Evolutionary conservation across 371 early-diverging fungal species (phyloP).

Genomic region (Nematocida parisii): DNA sequence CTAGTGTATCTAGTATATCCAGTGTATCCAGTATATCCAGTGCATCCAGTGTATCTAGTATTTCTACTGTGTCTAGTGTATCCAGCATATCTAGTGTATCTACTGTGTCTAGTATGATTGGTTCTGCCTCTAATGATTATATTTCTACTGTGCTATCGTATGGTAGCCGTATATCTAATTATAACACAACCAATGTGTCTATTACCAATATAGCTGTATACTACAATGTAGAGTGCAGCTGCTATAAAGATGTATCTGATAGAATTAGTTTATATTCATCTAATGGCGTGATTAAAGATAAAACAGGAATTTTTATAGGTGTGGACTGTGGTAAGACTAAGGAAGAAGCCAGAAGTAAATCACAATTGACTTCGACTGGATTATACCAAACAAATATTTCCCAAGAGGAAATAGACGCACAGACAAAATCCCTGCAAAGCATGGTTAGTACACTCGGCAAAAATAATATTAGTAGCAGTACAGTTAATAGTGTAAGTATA

Average conservation of each 20-base stretch:
- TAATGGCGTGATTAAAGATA: slow-evolving; percentile 65
- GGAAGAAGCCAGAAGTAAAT: slow-evolving; percentile 44
- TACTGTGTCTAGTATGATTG: no score
- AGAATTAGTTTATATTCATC: slow-evolving; percentile 61
- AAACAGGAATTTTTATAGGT: slow-evolving; percentile 67
- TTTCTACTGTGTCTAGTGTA: no score
- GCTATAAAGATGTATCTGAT: slow-evolving; percentile 65
- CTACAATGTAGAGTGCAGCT: slow-evolving; percentile 33
- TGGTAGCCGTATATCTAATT: no score
- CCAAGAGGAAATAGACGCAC: slow-evolving; percentile 5
- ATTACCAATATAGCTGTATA: slow-evolving; percentile 55
- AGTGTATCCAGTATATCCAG: no score
- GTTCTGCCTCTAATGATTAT: no score
- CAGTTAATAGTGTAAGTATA: not conserved
- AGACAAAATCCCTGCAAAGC: slow-evolving; percentile 4
- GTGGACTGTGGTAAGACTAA: slow-evolving; percentile 65
- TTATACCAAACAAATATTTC: slow-evolving; percentile 50
- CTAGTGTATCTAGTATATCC: no score
- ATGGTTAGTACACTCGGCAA: no score
- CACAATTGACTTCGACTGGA: slow-evolving; percentile 37
- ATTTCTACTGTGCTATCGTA: no score
- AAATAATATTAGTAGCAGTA: not conserved
- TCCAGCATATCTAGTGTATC: no score
- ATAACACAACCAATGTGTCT: not conserved
- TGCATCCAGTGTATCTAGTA: no score